Conservation (phyloP, 805 yeast genomes). For the Kluyveromyces wickerhamii region DNA sequence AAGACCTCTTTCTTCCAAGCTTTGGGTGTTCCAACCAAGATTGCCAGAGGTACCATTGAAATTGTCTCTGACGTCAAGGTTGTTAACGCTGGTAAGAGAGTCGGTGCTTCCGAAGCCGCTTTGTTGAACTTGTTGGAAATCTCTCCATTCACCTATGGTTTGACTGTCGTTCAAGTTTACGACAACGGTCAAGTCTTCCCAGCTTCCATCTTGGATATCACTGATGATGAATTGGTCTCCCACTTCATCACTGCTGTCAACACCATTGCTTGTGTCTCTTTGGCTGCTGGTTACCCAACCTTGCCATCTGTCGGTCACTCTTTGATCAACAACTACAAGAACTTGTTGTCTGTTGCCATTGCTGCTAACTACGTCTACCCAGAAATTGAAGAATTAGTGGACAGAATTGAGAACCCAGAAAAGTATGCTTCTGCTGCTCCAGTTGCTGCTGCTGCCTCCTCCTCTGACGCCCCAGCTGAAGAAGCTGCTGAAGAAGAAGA, state of each 20-base stretch:
- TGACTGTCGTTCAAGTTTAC: constrained; percentile 93
- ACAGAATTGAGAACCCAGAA: constrained; percentile 99
- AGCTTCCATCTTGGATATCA: constrained; percentile 92
- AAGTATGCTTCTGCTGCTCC: constrained; percentile 99
- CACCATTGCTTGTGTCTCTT: constrained; percentile 91
- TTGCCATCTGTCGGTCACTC: constrained; percentile 99
- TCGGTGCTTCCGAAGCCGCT: constrained; percentile 99
- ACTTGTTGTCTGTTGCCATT: constrained; percentile 93
- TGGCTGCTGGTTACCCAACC: constrained; percentile 99
- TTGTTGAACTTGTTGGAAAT: constrained; percentile 98
- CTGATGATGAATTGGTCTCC: constrained; percentile 89
- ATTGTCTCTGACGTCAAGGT: constrained; percentile 95
- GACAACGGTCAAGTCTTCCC: constrained; percentile 99
- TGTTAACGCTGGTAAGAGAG: constrained; percentile 76
- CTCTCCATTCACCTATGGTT: constrained; percentile 99
- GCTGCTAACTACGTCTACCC: constrained; percentile 99
- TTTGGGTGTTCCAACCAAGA: constrained; percentile 99
- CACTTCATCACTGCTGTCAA: constrained; percentile 90
- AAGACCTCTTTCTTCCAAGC: constrained; percentile 99
- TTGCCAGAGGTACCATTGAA: constrained; percentile 99
- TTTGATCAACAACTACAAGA: constrained; percentile 98
- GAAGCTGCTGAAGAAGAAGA: constrained; percentile 69
- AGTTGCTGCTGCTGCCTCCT: constrained; percentile 76
- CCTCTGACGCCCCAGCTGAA: constrained; percentile 52
- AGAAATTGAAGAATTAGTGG: constrained; percentile 98